Evolutionary conservation across 2,329 filamentous ascomycete genomes (phyloP), one percentile per base, ranked within the genome.

Genomic region (Colletotrichum siamense): DNA sequence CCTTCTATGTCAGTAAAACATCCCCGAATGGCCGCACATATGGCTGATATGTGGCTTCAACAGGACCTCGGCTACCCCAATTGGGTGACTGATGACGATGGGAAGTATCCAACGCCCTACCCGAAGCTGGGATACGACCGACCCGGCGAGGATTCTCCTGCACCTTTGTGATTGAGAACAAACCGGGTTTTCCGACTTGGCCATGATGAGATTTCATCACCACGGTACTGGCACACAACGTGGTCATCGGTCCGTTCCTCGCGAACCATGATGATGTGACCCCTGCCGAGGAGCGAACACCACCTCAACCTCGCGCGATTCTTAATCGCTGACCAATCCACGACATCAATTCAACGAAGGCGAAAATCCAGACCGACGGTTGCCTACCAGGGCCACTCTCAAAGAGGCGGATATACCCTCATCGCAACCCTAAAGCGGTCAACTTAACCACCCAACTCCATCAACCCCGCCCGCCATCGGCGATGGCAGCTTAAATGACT

Each of bases 61-160:
- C 22, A 76, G 74, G 65, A 73, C 34, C 70, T 49, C 10, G 34
- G 32, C 8, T 69, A 76, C 6, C 74, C 74, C n/a, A 39, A n/a
- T 10, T 76, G 70, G 69, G 24, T 69, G 16, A 28, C 18, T n/a
- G 74, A 76, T 18, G 24, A 10, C 5, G 15, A 55, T 28, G 30
- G 24, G 8, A 55, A 69, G 18, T 76, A 76, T 44, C 70, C 65
- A 0, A 32, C n/a, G 10, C 74, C 70, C 6, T 76, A 73, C 9
- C 74, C 64, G 7, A 66, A 59, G 57, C 22, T 76, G 10, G 74
- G 70, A 8, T 76, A 76, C 6, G 16, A 28, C 18, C 65, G 70
- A n/a, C 70, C 70, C 8, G 65, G 55, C 13, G 69, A 76, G 6
- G 49, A 30, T 32, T n/a, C 26, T 1, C 18, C 18, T 5, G 57